phyloP scores from a whole-genome alignment of 257 asterid genomes.

The Thymus quinquecostatus region DNA sequence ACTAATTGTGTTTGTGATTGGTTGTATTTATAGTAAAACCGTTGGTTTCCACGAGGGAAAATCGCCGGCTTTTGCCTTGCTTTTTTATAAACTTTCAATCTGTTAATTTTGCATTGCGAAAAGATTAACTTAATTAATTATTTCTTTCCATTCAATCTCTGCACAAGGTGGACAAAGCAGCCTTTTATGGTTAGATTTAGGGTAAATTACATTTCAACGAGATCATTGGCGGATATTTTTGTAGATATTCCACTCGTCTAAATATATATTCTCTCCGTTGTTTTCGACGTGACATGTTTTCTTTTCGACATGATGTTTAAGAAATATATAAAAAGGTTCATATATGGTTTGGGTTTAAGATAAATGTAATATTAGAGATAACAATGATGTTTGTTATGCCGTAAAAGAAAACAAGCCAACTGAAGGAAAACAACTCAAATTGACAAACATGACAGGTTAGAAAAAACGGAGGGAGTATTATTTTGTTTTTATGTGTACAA shows the following conservation, averaged over 20 bases:
- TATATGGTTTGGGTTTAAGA: too few species aligned
- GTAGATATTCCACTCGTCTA: not conserved
- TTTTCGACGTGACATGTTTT: too few species aligned
- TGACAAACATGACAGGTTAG: too few species aligned
- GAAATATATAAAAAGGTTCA: too few species aligned
- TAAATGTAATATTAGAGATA: too few species aligned
- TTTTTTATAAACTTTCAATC: not conserved
- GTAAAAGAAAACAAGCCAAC: too few species aligned
- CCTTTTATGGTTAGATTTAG: not conserved
- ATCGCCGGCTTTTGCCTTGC: slow-evolving; percentile 8
- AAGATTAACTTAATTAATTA: not conserved
- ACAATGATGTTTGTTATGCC: too few species aligned
- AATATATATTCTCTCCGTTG: too few species aligned
- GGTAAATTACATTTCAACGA: not conserved
- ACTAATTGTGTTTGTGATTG: not conserved
- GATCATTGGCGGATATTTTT: slow-evolving; percentile 7
- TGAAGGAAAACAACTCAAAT: too few species aligned
- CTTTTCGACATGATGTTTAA: too few species aligned
- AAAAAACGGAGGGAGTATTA: too few species aligned
- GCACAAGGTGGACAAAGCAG: not conserved
- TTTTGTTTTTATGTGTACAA: too few species aligned
- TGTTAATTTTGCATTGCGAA: slow-evolving; percentile 8
- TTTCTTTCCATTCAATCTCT: not conserved
- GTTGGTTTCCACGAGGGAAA: slow-evolving; percentile 22
- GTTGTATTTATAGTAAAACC: not conserved